A percentile compares a stretch with the other conserved stretches of the same genome.
phyloP scores from a whole-genome alignment of 345 rosid genomes.

The Balakata baccata region DNA sequence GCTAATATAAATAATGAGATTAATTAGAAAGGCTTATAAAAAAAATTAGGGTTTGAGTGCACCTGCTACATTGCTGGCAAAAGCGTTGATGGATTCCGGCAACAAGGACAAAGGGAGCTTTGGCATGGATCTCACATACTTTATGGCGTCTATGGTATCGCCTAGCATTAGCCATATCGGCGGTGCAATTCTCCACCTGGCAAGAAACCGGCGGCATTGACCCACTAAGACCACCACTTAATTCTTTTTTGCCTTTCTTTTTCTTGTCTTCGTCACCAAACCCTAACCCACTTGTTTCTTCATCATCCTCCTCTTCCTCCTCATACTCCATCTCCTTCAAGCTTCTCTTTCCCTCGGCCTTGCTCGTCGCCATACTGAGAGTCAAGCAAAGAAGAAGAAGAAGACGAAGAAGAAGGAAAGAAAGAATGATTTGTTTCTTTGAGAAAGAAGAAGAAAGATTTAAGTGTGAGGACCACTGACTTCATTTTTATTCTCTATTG shows the following conservation, averaged over 20 bases:
- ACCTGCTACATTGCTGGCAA: conserved; percentile 99
- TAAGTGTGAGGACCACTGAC: conserved; percentile 37
- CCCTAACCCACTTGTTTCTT: conserved; percentile 28
- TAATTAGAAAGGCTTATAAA: too few species aligned
- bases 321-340: conserved; percentile 48
- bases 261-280: conserved; percentile 47
- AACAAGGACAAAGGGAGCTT: conserved; percentile 53
- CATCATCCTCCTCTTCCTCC: conserved; percentile 50
- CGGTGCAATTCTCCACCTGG: conserved; percentile 64
- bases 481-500: conserved; percentile 28
- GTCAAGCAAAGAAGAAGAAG: not conserved
- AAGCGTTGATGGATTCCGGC: conserved; percentile 71
- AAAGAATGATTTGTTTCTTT: not conserved
- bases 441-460: not conserved
- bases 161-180: conserved; percentile 64
- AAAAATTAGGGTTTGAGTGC: conserved; percentile 35
- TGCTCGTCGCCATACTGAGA: conserved; percentile 43
- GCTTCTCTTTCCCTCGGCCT: conserved; percentile 61
- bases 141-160: conserved; percentile 78
- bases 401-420: conserved; percentile 7
- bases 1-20: not conserved
- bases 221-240: conserved; percentile 17
- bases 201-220: conserved; percentile 37
- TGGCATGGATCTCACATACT: conserved; percentile 87
- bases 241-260: conserved; percentile 45